A percentile compares a stretch with the other conserved stretches of the same genome.
Evolutionary conservation across 2,329 filamentous ascomycete genomes (phyloP).

Genomic region (Intubia oerlemansii): DNA sequence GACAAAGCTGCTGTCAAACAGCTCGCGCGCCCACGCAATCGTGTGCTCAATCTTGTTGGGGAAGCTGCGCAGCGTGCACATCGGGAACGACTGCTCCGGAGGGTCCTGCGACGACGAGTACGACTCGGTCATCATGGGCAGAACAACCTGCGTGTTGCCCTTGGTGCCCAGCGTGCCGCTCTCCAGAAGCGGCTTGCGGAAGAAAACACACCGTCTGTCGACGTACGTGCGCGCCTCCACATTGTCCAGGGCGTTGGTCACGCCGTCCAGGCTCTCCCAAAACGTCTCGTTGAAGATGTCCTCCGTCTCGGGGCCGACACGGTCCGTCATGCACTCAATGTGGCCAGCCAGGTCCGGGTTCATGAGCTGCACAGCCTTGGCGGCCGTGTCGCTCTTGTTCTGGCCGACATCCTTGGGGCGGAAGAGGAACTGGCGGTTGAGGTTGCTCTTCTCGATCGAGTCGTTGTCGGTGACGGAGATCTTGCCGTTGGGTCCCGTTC

Average conservation of each 20-base stretch:
- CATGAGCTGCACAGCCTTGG: conserved; percentile 79
- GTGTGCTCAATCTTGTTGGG: conserved; percentile 98
- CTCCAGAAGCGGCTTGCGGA: conserved; percentile 89
- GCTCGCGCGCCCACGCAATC: conserved; percentile 91
- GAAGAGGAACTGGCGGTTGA: conserved; percentile 96
- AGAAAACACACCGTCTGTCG: conserved; percentile 90
- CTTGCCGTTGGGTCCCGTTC: conserved; percentile 67
- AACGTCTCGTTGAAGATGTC: conserved; percentile 86
- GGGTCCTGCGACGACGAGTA: conserved; percentile 92
- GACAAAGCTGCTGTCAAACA: conserved; percentile 87
- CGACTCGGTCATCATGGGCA: conserved; percentile 81
- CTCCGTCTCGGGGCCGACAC: conserved; percentile 82
- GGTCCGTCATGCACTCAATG: conserved; percentile 69
- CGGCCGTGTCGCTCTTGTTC: conserved; percentile 90
- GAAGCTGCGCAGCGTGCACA: conserved; percentile 95
- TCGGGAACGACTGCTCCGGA: conserved; percentile 95
- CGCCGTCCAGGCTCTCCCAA: conserved; percentile 70
- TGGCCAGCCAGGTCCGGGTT: conserved; percentile 81
- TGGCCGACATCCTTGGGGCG: conserved; percentile 80
- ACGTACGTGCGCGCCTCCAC: conserved; percentile 94
- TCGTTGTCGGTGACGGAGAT: conserved; percentile 96
- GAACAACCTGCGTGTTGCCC: conserved; percentile 90
- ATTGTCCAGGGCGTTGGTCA: conserved; percentile 95
- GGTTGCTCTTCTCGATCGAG: conserved; percentile 95
- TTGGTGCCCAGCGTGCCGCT: conserved; percentile 97